Base-by-base conservation (phyloP, 805 yeast species). In the Hanseniaspora lindneri region DNA sequence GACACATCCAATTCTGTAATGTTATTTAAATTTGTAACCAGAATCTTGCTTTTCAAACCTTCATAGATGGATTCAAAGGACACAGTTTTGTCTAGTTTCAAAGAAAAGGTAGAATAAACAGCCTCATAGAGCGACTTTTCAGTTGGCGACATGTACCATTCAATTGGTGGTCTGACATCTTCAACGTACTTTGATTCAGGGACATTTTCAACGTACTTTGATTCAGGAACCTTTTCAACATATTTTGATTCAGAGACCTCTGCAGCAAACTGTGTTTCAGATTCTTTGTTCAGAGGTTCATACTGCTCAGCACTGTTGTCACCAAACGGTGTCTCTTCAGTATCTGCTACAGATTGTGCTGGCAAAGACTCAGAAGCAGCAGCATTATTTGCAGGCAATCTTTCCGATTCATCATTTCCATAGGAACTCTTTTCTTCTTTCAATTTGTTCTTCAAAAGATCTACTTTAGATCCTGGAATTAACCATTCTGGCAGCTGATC, bases 111-210 rank as follows among this genome's bases (percentile, higher is more conserved):
- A 33, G 79, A 70, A 61, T 87, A 83, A 29, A 92, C 76, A 28
- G 81, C 70, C 59, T 84, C 89, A 65, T 92, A 92, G 14, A 81
- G 75, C 2, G 76, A 56, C 59, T 79, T 77, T 58, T 92, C 97
- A 9, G 79, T 73, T 20, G 96, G 97, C 3, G 95, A 79, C 55
- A 92, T 87, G 66, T 92, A 92, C 98, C 98, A 92, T 61, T 88
- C 95, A 60, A 92, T 85, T 57, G 67, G 51, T 34, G 64, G 56
- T 10, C 41, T 42, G n/a, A 10, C 28, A 20, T 40, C 30, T 34
- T 44, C 48, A 21, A 6, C 39, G 14, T 14, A 19, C 25, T 17
- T 34, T 19, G 41, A 27, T 24, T 29, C 29, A 16, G 49, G n/a
- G n/a, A 10, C 28, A 20, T 40, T 28, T 34, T 44, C 48, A 21